Conservation (phyloP, 495 filamentous ascomycete genomes). For the Penicillium riverlandense region DNA sequence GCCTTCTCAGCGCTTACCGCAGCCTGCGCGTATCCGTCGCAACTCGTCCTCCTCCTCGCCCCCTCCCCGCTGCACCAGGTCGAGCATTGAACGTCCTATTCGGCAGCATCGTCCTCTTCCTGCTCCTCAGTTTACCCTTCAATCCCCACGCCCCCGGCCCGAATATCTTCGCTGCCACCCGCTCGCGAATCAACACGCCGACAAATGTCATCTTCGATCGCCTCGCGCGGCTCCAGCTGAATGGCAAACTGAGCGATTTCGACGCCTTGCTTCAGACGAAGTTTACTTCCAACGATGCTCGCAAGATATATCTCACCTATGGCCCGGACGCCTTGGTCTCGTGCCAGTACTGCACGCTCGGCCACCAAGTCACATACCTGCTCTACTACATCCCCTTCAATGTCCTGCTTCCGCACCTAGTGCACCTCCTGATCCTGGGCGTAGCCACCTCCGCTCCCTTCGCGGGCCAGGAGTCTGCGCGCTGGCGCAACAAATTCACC, state of each 20-base stretch:
- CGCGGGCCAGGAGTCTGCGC: conserved; percentile 46
- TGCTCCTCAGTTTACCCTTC: conserved; percentile 63
- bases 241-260: conserved; percentile 41
- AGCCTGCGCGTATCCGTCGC: conserved; percentile 50
- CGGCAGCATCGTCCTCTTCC: conserved; percentile 45
- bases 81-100: conserved; percentile 58
- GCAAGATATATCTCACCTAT: conserved; percentile 75
- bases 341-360: conserved; percentile 78
- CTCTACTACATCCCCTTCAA: conserved; percentile 70
- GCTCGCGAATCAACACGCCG: conserved; percentile 76
- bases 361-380: conserved; percentile 64
- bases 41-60: conserved; percentile 47
- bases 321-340: conserved; percentile 63
- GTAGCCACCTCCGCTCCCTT: conserved; percentile 50
- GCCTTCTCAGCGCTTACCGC: conserved; percentile 64
- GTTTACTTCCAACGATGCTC: conserved; percentile 60
- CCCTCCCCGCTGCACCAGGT: conserved; percentile 29
- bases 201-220: conserved; percentile 81
- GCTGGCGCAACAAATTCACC: conserved; percentile 66
- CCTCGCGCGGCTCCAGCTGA: conserved; percentile 54
- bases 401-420: conserved; percentile 66
- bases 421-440: conserved; percentile 64
- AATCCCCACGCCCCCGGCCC: conserved; percentile 48
- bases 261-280: conserved; percentile 61
- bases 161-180: conserved; percentile 74